Percentiles rank a stretch among this genome's conserved stretches.
Evolutionary conservation across 768 basidiomycete species (phyloP).

Genomic region (Sutorius australiensis): DNA sequence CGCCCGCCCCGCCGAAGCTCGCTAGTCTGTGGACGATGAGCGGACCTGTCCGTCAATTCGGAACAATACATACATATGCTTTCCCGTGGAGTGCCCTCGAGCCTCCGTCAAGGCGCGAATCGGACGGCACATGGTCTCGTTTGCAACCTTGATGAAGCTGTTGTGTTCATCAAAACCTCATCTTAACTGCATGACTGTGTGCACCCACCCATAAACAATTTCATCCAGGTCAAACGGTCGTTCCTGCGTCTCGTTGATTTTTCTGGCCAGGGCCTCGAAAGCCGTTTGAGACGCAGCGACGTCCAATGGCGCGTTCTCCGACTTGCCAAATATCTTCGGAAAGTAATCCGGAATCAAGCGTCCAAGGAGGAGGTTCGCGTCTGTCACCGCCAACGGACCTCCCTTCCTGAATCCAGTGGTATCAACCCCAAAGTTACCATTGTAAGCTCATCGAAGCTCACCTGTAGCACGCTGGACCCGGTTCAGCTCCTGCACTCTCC

Average conservation of each 20-base stretch:
- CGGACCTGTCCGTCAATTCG: background rate
- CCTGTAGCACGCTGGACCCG: slow-evolving; percentile 91
- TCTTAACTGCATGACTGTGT: background rate
- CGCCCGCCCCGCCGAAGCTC: slow-evolving; percentile 87
- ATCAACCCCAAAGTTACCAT: background rate
- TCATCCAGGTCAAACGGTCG: slow-evolving; percentile 70
- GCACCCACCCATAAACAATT: slow-evolving; percentile 77
- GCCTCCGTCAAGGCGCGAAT: slow-evolving; percentile 91
- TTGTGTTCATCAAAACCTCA: background rate
- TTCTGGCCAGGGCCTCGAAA: slow-evolving; percentile 64
- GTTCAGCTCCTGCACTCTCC: slow-evolving; percentile 89
- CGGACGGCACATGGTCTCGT: slow-evolving; percentile 94
- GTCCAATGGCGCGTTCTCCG: slow-evolving; percentile 83
- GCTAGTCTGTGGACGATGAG: slow-evolving; percentile 50
- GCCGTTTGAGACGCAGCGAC: slow-evolving; percentile 59
- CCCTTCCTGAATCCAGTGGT: slow-evolving; percentile 57
- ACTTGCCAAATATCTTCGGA: slow-evolving; percentile 91
- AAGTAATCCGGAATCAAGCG: slow-evolving; percentile 87
- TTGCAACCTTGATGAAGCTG: slow-evolving; percentile 93
- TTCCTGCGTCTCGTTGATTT: slow-evolving; percentile 66
- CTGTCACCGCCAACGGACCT: slow-evolving; percentile 87
- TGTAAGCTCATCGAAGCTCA: slow-evolving; percentile 29
- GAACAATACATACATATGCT: slow-evolving; percentile 50
- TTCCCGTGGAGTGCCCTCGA: slow-evolving; percentile 75
- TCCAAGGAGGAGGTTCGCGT: slow-evolving; percentile 88